Base-by-base conservation (phyloP, 768 basidiomycete species). In the Lactarius deliciosus region DNA sequence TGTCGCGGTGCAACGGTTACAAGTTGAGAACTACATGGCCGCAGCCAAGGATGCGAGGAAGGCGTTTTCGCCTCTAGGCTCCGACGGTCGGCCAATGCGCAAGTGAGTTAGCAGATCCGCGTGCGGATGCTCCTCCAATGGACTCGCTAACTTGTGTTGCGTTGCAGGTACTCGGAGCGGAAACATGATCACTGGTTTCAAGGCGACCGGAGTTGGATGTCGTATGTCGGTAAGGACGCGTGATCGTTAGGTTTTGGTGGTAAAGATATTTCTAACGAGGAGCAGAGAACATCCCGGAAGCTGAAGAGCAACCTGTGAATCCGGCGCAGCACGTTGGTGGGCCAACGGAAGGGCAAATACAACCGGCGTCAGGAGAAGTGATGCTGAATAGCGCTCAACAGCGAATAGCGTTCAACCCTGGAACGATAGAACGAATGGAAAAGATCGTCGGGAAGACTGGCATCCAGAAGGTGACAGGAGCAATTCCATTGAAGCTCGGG, bases 161-260 rank as follows among this genome's bases (percentile, higher is more conserved):
- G 5, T 43, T 30, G 10, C 45, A 68, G 68, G 34, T 68, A 68
- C 47, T 68, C 68, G 30, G 68, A 68, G 45, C 68, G 68, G 28
- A 68, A 54, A 53, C 68, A 66, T 16, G 68, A 68, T 11, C 68
- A 68, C 34, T 68, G 68, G 68, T 68, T 68, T 60, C 68, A 66
- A 38, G 68, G 68, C 16, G 68, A 68, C 47, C 68, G 68, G 36
- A 18, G 47, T 62, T 65, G 64, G 59, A 68, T 68, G 68, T 68
- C 68, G 0, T 68, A 28, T 28, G 60, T 61, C 10, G 68, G 68
- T 68, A 53, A 68, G 64, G 22, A 41, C 32, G 34, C 34, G 36
- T 15, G 0, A 16, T 11, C 16, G 28, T 13, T 5, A 20, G 10
- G 9, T 36, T 40, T 13, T 53, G 30, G 56, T 34, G 30, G 34